Percentiles rank a stretch among this genome's conserved stretches.
phyloP scores from a whole-genome alignment of 2,329 filamentous ascomycete genomes.

The Tothia fuscella region DNA sequence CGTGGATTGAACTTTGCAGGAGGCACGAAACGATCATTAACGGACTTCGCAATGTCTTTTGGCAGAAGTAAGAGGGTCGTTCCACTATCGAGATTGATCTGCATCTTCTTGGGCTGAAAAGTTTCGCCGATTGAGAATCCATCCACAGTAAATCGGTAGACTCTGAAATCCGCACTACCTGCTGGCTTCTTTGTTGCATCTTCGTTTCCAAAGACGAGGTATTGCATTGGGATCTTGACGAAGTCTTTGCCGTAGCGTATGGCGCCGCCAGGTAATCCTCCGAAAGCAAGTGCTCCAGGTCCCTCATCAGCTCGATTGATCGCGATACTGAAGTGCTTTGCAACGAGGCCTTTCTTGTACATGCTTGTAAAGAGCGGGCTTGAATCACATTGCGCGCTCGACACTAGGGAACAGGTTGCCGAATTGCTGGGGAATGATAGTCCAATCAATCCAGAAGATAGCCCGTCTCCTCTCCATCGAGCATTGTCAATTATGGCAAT shows the following conservation, averaged over 20 bases:
- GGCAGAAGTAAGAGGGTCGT: slow-evolving; percentile 10
- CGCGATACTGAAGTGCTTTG: slow-evolving; percentile 9
- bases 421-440: slow-evolving; percentile 10
- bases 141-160: slow-evolving; percentile 3
- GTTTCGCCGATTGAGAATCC: slow-evolving; percentile 1
- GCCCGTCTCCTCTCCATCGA: slow-evolving; percentile 9
- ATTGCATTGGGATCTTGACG: slow-evolving; percentile 7
- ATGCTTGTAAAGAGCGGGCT: slow-evolving; percentile 6
- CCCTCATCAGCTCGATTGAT: slow-evolving; percentile 6
- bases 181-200: background rate
- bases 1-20: background rate
- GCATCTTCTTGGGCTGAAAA: background rate
- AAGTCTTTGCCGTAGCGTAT: slow-evolving; percentile 4
- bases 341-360: slow-evolving; percentile 3
- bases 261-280: slow-evolving; percentile 7
- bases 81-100: slow-evolving; percentile 8
- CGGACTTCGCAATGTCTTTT: background rate
- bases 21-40: slow-evolving; percentile 1
- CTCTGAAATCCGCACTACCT: background rate
- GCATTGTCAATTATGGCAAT: slow-evolving; percentile 9
- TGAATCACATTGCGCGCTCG: background rate
- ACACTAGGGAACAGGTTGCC: background rate
- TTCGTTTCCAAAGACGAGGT: background rate
- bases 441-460: slow-evolving; percentile 9
- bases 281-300: slow-evolving; percentile 8